Evolutionary conservation across 1,139 yeast genomes (phyloP), one percentile per base, ranked within the genome.

Genomic region (Eremothecium coryli): DNA sequence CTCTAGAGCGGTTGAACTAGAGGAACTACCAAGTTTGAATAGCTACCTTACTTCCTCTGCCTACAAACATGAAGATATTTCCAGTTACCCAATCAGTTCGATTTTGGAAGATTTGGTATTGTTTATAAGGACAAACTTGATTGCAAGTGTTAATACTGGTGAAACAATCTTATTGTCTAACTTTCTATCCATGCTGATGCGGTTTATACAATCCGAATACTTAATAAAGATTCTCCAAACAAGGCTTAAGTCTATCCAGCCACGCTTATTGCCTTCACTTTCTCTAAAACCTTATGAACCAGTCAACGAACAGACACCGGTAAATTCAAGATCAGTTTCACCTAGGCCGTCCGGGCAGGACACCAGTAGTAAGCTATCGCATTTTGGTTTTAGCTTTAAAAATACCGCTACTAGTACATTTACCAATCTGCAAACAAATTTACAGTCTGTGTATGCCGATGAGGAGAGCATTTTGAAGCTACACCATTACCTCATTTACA

Each of bases 91-190:
- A 3, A 73, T 82, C 4, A 74, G 94, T 0, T 85, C 97, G 0
- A 78, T 85, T 8, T 75, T 88, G 26, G 98, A 90, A 52, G 98
- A 90, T 54, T 64, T 84, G 29, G 72, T 86, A 23, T 65, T 85
- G 47, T 74, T 86, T 13, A 60, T 86, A 31, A 81, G 82, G 38
- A 49, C 50, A 40, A 46, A 48, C 35, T 39, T 56, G 17, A 45
- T 56, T 5, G 43, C 46, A 13, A 45, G 48, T 13, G 54, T 56
- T 7, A 56, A 56, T 34, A 46, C 59, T 2, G 61, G 61, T 6
- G 50, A 54, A 35, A 40, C 40, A 24, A 32, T 28, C 9, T 33
- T 54, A 2, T 40, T 56, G 21, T 42, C 45, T 2, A 40, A 43
- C 13, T 53, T 54, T 27, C 39, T 56, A 16, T 49, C 46, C 35